Base-by-base conservation (phyloP, 2,329 filamentous ascomycete genomes). In the Aspergillus quadrilineatus region DNA sequence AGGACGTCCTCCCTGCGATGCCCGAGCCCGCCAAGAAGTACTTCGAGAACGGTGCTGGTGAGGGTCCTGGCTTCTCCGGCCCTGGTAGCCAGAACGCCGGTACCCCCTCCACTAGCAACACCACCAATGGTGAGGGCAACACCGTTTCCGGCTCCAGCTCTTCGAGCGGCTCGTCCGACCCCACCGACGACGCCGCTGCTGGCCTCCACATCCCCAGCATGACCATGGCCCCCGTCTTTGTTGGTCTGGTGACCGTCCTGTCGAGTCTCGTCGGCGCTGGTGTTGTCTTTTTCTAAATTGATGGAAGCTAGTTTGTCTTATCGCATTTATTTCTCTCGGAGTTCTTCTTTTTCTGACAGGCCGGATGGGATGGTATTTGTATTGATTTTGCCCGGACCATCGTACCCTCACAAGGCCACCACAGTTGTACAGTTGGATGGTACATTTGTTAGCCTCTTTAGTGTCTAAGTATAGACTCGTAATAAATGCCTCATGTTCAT, bases 1-100 rank as follows among this genome's bases (percentile, higher is more conserved):
- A 80, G 57, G 75, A 80, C 60, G 65, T 69, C 15, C 81, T 87
- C 14, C 85, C 85, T 36, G 78, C 81, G 50, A 81, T 86, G 50
- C 85, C 85, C 29, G 67, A 73, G 4, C 77, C 76, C 36, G 84
- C 84, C 22, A 70, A 76, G 69, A 77, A 81, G 65, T 86, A 79
- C 76, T 78, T 87, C 75, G 78, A 76, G 58, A 70, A 80, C 6
- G 85, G 85, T 64, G 83, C 84, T 45, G 85, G 85, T 48, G 75
- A 73, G 37, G 83, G 81, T 4, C 75, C 76, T 28, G 85, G 85
- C 66, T 82, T 87, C 61, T 60, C 56, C 10, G 85, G 84, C 46
- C 54, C 71, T 57, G 85, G 85, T 32, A 82, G 78, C 59, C 83
- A 86, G 75, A 76, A 79, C 57, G 73, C 82, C 34, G 83, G 83